Percentiles rank a stretch among this genome's conserved stretches.
phyloP scores from a whole-genome alignment of 2,329 filamentous ascomycete species.

The Teratosphaeria nubilosa region DNA sequence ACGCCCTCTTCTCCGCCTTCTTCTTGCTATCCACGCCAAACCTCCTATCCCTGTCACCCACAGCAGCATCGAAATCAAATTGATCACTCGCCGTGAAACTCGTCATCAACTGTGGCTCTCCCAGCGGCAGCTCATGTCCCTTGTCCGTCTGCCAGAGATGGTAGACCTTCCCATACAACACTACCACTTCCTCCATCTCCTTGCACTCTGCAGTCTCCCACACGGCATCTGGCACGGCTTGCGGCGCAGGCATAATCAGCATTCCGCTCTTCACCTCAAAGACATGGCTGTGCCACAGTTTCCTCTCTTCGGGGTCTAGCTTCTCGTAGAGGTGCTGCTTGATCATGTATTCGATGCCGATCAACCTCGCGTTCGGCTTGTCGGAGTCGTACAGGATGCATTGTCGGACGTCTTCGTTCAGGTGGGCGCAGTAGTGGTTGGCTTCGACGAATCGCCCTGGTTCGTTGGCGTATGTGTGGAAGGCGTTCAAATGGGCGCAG shows the following conservation, averaged over 20 bases:
- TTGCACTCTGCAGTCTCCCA: constrained; percentile 71
- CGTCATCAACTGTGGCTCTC: constrained; percentile 53
- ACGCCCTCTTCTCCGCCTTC: constrained; percentile 45
- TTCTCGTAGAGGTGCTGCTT: constrained; percentile 56
- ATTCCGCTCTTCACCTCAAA: constrained; percentile 71
- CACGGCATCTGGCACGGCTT: constrained; percentile 42
- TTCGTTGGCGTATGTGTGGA: constrained; percentile 71
- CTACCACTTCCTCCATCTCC: constrained; percentile 68
- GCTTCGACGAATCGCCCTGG: constrained; percentile 60
- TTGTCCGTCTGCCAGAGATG: constrained; percentile 80
- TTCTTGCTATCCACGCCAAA: constrained; percentile 42
- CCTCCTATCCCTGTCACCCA: constrained; percentile 44
- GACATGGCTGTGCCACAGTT: constrained; percentile 67
- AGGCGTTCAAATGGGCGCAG: constrained; percentile 79
- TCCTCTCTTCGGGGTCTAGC: constrained; percentile 56
- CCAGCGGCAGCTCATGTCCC: constrained; percentile 55
- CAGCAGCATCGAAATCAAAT: constrained; percentile 36
- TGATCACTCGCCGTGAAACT: constrained; percentile 46
- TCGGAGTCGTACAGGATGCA: constrained; percentile 75
- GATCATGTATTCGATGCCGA: constrained; percentile 86
- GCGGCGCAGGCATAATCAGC: constrained; percentile 63
- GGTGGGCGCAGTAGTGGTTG: constrained; percentile 76
- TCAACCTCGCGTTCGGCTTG: constrained; percentile 56
- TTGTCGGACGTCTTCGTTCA: constrained; percentile 70
- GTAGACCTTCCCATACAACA: constrained; percentile 73